Base-by-base conservation (phyloP, 805 yeast species). In the Kluyveromyces starmeri region DNA sequence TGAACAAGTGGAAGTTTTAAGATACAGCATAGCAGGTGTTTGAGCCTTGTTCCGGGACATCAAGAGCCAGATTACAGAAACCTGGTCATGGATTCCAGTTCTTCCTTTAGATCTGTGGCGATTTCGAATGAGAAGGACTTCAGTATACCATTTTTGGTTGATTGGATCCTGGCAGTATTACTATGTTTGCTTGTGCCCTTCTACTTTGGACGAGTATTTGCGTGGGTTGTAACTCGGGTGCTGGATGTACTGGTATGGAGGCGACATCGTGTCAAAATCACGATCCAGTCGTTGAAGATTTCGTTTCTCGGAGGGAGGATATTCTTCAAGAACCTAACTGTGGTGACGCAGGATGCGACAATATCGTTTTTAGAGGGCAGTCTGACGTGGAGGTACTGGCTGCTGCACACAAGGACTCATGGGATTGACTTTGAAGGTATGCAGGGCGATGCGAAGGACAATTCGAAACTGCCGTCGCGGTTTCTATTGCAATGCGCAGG, bases 361-460 rank as follows among this genome's bases (percentile, higher is more conserved):
- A 50, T 84, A 1, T 71, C 84, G 7, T 66, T 83, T 1, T 68
- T 83, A 18, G 77, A 78, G 40, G 81, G 89, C 1, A 73, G 75
- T 46, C 51, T 89, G 18, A 83, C 94, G 0, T 92, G 97, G 97
- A 59, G 94, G 40, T 89, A 85, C 55, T 92, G 97, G 97, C 62
- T 84, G 34, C 59, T 64, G 4, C 52, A 58, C 4, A 54, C 67
- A 12, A 59, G 71, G 44, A 40, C 39, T 43, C 51, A 50, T 24
- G 47, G 35, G 20, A 49, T 26, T 29, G 40, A 40, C 16, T 45
- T 37, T 20, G 34, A 18, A 29, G 17, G 27, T 34, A 28, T 27
- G 40, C 44, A 47, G 10, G 37, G 38, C 8, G 50, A 53, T 31
- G 42, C 34, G 14, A 44, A 39, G 12, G 57, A 58, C n/a, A 75